Evolutionary conservation across 768 basidiomycete genomes (phyloP).

Genomic region (Vararia minispora): DNA sequence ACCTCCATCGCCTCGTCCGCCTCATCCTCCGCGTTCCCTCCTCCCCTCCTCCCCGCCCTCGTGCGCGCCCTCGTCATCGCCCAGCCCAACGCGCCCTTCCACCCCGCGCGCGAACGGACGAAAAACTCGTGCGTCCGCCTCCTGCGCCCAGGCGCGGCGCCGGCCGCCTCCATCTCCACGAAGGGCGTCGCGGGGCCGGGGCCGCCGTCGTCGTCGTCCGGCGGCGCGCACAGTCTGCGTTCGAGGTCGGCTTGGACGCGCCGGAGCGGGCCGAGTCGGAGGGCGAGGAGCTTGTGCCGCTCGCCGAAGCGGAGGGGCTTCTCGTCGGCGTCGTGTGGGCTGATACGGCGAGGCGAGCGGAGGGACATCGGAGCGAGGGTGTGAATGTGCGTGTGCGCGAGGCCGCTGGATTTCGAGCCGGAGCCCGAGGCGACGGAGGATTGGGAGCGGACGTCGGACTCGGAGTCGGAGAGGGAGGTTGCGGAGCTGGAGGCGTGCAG

Average conservation of each 20-base stretch:
- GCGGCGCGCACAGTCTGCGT: slow-evolving; percentile 42
- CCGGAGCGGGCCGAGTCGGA: slow-evolving; percentile 46
- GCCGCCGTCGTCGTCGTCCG: not conserved
- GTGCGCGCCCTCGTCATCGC: slow-evolving; percentile 9
- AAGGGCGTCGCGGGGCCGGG: slow-evolving; percentile 3
- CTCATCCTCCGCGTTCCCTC: no score
- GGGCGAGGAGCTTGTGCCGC: slow-evolving; percentile 46
- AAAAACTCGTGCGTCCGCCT: slow-evolving; percentile 19
- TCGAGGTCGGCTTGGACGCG: slow-evolving; percentile 52
- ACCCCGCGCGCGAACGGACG: slow-evolving; percentile 19
- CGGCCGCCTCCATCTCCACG: not conserved
- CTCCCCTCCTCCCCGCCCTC: slow-evolving; percentile 3
- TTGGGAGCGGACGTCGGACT: slow-evolving; percentile 5
- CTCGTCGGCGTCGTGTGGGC: no score
- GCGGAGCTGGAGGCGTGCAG: slow-evolving; percentile 13
- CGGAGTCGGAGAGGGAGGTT: slow-evolving; percentile 8
- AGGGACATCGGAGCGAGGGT: slow-evolving; percentile 8
- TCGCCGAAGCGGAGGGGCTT: no score
- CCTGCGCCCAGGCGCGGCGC: slow-evolving; percentile 8
- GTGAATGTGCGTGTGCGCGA: no score
- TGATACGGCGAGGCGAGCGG: slow-evolving; percentile 5
- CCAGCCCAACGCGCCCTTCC: slow-evolving; percentile 18
- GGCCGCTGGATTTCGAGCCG: no score
- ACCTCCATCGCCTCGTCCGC: slow-evolving; percentile 49
- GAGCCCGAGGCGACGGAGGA: no score